phyloP scores from a whole-genome alignment of 441 rosid species.

The Pelargonium hybrid region DNA sequence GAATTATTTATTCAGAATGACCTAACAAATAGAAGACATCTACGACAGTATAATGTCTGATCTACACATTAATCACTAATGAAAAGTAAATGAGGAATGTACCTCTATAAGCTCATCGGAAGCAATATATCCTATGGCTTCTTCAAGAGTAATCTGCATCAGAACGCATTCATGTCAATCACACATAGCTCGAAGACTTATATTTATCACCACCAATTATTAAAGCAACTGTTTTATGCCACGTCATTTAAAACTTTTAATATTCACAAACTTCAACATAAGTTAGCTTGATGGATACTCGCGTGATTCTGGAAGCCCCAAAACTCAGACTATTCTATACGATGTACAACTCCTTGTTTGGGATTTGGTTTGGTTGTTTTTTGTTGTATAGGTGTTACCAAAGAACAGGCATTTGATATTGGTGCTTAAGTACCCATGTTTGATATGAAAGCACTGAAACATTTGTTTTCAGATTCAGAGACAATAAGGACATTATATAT shows the following conservation, averaged over 20 bases:
- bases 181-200: neutral
- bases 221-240: neutral
- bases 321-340: neutral
- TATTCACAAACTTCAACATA: neutral
- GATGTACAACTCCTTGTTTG: neutral
- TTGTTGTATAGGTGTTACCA: neutral
- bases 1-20: neutral
- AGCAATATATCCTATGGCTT: constrained; percentile 90
- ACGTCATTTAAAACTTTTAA: neutral
- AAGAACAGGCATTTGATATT: too few species aligned
- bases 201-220: neutral
- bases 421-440: too few species aligned
- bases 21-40: neutral
- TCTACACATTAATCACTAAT: neutral
- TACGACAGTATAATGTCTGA: neutral
- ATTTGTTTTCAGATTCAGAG: too few species aligned
- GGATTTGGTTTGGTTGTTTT: neutral
- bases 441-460: too few species aligned
- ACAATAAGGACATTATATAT: neutral
- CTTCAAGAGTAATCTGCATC: constrained; percentile 87
- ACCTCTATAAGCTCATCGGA: constrained; percentile 95
- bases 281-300: neutral
- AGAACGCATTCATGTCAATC: constrained; percentile 4
- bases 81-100: constrained; percentile 9
- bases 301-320: neutral